Percentiles rank a stretch among this genome's conserved stretches.
These are phyloP conservation scores for Yamadazyma aaseri DNA, from an alignment of 1,139 yeast genomes.

Conservation along the genomic window DNA sequence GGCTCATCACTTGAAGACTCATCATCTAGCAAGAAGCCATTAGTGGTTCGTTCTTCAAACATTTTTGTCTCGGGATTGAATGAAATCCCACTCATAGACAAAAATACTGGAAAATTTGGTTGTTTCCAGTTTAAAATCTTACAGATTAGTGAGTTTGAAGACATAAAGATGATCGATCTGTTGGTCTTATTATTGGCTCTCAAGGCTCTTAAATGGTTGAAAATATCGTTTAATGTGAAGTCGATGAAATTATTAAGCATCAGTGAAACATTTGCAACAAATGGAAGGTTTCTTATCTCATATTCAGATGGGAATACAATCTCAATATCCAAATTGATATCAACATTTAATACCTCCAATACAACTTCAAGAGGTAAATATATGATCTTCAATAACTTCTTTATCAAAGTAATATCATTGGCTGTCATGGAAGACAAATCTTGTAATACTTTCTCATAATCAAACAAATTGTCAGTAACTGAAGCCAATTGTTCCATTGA, in stretches of 20 bases:
- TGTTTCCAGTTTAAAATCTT: conserved; percentile 96
- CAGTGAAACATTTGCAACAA: conserved; percentile 47
- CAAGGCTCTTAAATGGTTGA: conserved; percentile 67
- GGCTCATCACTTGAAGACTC: conserved; percentile 5
- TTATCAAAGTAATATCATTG: conserved; percentile 36
- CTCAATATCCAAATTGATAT: conserved; percentile 72
- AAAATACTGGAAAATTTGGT: conserved; percentile 94
- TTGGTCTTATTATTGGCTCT: conserved; percentile 33
- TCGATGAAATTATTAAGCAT: conserved; percentile 77
- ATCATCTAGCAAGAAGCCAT: conserved; percentile 37
- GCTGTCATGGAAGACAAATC: conserved; percentile 40
- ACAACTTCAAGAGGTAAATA: conserved; percentile 66
- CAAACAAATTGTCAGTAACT: conserved; percentile 43
- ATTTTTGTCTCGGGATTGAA: conserved; percentile 27
- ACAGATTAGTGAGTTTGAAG: conserved; percentile 85
- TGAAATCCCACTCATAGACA: conserved; percentile 68
- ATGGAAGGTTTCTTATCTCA: conserved; percentile 56
- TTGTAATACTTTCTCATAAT: conserved; percentile 41
- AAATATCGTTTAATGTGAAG: conserved; percentile 64
- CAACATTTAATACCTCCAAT: conserved; percentile 51
- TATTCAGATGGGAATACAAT: conserved; percentile 76
- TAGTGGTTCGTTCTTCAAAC: conserved; percentile 44
- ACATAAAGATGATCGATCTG: conserved; percentile 76
- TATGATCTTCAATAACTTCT: conserved; percentile 40
- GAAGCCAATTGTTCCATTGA: conserved; percentile 42